Evolutionary conservation across 2,329 filamentous ascomycete genomes (phyloP).

Genomic region (Pseudogymnoascus sp.): DNA sequence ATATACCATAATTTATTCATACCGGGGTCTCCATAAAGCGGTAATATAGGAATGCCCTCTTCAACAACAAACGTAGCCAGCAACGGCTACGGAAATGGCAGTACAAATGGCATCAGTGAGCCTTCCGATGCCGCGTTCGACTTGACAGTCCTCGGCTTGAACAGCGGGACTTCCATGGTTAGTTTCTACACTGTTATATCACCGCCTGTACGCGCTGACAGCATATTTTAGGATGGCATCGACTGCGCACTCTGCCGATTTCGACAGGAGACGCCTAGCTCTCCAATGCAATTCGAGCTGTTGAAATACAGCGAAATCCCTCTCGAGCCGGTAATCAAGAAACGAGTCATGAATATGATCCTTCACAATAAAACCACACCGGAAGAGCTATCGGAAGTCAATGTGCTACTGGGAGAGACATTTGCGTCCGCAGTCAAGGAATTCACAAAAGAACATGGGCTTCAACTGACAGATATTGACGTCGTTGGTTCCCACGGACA

Average conservation of each 20-base stretch:
- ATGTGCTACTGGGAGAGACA: conserved; percentile 47
- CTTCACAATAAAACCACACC: conserved; percentile 44
- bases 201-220: background rate
- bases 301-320: conserved; percentile 50
- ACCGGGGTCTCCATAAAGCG: background rate
- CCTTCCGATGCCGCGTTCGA: conserved; percentile 30
- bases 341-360: conserved; percentile 49
- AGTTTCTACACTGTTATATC: background rate
- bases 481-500: conserved; percentile 50
- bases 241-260: conserved; percentile 52
- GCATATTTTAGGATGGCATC: conserved; percentile 36
- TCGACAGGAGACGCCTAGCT: conserved; percentile 41
- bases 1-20: background rate
- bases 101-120: background rate
- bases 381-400: conserved; percentile 46
- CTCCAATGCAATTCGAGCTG: conserved; percentile 47
- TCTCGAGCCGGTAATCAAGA: conserved; percentile 44
- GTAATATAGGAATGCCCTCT: background rate
- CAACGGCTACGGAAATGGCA: background rate
- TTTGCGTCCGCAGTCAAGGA: conserved; percentile 44
- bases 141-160: conserved; percentile 46
- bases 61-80: background rate
- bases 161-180: conserved; percentile 44
- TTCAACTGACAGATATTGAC: conserved; percentile 41
- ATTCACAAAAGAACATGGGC: conserved; percentile 38